Evolutionary conservation across 768 basidiomycete species (phyloP), one percentile per base, ranked within the genome.

Genomic region (Boletus rufocinnamomeus): DNA sequence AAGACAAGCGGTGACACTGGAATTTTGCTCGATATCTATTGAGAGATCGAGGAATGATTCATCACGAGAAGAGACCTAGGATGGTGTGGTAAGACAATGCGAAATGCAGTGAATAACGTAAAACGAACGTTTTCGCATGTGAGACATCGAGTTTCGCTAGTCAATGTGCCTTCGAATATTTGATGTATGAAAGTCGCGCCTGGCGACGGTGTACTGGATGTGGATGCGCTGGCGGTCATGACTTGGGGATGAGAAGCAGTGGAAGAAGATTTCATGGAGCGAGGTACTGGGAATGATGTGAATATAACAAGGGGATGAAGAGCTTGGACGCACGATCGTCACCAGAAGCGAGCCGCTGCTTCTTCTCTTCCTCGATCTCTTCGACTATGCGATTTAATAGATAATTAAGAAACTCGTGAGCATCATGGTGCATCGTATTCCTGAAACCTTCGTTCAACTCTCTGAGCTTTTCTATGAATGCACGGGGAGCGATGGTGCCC

Each of bases 41-140:
- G 95, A 98, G n/a, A 99, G 81, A 76, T 99, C 97, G 54, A 99
- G 83, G 76, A 99, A 99, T 11, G 89, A 85, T 74, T 99, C 97
- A 69, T 98, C 96, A 21, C 97, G 87, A 11, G 94, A 91, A 8
- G 93, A 93, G 6, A 92, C 85, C 91, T 93, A 61, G 10, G 34
- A 23, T 6, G 19, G 51, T 52, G 48, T 52, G 47, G 50, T 66
- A 52, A 69, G 66, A 52, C 25, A 28, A 35, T 44, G 57, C 49
- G 57, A 47, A 27, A 37, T 23, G 40, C 55, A 55, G 57, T n/a
- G 41, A 46, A 44, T 40, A 48, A 25, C 43, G 54, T 23, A 25
- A 43, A 30, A 77, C 85, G 67, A 67, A 96, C 95, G 46, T 91
- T 98, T 77, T 99, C 97, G 82, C 97, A 99, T 13, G 95, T 95